phyloP scores from a whole-genome alignment of 768 basidiomycete species.

The Cantharellus cinnabarinus region DNA sequence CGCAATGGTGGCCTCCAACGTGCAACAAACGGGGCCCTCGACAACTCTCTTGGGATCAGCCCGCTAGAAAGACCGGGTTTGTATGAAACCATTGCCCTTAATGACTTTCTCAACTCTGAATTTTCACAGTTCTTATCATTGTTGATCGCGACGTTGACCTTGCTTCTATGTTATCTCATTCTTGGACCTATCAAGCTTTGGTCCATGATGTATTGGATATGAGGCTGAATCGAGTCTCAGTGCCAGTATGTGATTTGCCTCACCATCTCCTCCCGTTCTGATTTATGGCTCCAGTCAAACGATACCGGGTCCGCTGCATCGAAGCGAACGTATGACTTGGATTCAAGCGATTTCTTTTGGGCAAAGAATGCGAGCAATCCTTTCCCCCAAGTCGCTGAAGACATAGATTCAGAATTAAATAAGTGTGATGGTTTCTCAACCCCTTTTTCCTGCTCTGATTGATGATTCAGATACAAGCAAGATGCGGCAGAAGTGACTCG shows the following conservation, averaged over 20 bases:
- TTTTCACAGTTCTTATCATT: conserved; percentile 57
- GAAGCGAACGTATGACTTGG: conserved; percentile 75
- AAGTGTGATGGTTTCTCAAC: conserved; percentile 28
- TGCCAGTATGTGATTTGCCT: conserved; percentile 24
- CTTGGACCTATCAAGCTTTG: conserved; percentile 98
- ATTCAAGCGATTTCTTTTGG: conserved; percentile 99
- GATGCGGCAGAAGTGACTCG: conserved; percentile 95
- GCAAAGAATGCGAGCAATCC: conserved; percentile 86
- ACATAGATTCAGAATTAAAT: conserved; percentile 81
- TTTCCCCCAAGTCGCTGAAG: conserved; percentile 96
- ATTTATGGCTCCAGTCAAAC: neutral
- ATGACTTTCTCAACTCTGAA: neutral
- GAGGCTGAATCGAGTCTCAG: conserved; percentile 84
- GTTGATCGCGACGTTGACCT: conserved; percentile 90
- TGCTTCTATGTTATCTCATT: conserved; percentile 81
- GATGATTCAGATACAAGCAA: conserved; percentile 36
- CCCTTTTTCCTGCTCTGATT: neutral
- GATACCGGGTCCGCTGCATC: conserved; percentile 19
- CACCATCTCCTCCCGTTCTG: neutral
- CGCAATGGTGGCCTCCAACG: conserved; percentile 6
- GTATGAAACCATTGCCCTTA: too few relatives aligned
- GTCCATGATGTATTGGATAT: conserved; percentile 96
- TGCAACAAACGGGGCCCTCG: too few relatives aligned
- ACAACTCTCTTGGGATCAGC: too few relatives aligned
- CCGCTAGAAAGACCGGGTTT: conserved; percentile 62